Conservation (phyloP, 1,284 basidiomycete species). For the Ceratobasidium sp. region DNA sequence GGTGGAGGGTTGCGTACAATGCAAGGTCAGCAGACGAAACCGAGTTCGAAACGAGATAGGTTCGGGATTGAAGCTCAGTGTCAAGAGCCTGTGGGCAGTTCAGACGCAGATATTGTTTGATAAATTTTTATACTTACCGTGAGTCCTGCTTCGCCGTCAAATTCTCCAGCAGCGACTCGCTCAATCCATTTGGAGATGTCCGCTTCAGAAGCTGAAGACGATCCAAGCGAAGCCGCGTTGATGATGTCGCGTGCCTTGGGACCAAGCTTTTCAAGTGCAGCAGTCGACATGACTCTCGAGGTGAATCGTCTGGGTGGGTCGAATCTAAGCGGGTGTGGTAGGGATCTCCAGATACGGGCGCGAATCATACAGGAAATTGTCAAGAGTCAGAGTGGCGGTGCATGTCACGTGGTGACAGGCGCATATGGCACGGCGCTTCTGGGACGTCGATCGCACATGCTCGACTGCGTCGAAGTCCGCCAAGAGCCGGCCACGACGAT, state of each 20-base stretch:
- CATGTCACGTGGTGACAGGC: background rate
- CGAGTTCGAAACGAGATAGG: slow-evolving; percentile 54
- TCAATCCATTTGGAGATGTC: slow-evolving; percentile 38
- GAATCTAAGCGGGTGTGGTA: background rate
- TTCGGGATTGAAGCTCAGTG: slow-evolving; percentile 53
- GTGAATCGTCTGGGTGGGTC: slow-evolving; percentile 8
- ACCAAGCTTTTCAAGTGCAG: slow-evolving; percentile 28
- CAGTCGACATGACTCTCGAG: slow-evolving; percentile 21
- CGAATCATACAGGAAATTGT: slow-evolving; percentile 37
- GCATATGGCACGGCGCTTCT: slow-evolving; percentile 27
- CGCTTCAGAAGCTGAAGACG: slow-evolving; percentile 25
- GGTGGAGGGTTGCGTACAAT: slow-evolving; percentile 62
- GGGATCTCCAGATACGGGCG: slow-evolving; percentile 32
- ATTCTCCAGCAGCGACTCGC: slow-evolving; percentile 25
- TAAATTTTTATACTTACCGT: slow-evolving; percentile 35
- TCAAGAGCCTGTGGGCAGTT: slow-evolving; percentile 50
- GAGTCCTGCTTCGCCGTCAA: slow-evolving; percentile 28
- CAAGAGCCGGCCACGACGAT: slow-evolving; percentile 17
- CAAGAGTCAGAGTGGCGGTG: background rate
- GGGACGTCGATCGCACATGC: background rate
- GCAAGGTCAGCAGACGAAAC: slow-evolving; percentile 57
- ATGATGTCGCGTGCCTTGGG: slow-evolving; percentile 27
- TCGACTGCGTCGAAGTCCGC: slow-evolving; percentile 16
- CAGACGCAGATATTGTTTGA: background rate
- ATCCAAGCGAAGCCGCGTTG: slow-evolving; percentile 21